phyloP scores from a whole-genome alignment of 371 early-diverging fungal species.

The Mortierella sp. region DNA sequence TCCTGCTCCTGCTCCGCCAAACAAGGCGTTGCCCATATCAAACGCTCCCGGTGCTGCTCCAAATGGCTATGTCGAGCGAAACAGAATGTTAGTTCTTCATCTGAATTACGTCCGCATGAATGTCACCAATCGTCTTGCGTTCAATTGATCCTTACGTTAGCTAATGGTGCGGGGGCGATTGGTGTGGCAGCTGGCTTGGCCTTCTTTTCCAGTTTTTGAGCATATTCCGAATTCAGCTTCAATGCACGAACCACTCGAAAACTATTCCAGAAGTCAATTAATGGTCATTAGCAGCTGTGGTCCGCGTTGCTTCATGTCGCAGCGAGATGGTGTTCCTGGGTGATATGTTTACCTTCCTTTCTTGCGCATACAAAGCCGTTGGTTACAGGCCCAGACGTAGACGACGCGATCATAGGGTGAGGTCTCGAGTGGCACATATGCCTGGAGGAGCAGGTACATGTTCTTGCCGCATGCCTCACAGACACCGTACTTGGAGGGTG shows the following conservation, averaged over 20 bases:
- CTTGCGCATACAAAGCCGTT: constrained; percentile 76
- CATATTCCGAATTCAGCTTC: constrained; percentile 74
- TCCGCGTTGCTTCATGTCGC: neutral
- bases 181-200: constrained; percentile 46
- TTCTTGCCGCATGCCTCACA: constrained; percentile 62
- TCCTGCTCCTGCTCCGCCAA: constrained; percentile 44
- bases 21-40: constrained; percentile 49
- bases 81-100: neutral
- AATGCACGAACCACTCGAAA: constrained; percentile 77
- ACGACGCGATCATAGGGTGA: constrained; percentile 83
- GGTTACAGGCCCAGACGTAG: constrained; percentile 86
- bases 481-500: constrained; percentile 40
- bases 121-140: neutral
- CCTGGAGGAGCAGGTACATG: constrained; percentile 80
- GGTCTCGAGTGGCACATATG: constrained; percentile 79
- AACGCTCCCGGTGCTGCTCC: constrained; percentile 48
- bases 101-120: neutral
- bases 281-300: neutral
- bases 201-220: constrained; percentile 65
- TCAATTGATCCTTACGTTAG: constrained; percentile 23
- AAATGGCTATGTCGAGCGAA: constrained; percentile 37
- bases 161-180: constrained; percentile 18
- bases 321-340: no score
- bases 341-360: constrained; percentile 68
- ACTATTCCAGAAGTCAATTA: constrained; percentile 42